Evolutionary conservation across 345 rosid genomes (phyloP), one percentile per base, ranked within the genome.

Genomic region (Arabis hirsuta): DNA sequence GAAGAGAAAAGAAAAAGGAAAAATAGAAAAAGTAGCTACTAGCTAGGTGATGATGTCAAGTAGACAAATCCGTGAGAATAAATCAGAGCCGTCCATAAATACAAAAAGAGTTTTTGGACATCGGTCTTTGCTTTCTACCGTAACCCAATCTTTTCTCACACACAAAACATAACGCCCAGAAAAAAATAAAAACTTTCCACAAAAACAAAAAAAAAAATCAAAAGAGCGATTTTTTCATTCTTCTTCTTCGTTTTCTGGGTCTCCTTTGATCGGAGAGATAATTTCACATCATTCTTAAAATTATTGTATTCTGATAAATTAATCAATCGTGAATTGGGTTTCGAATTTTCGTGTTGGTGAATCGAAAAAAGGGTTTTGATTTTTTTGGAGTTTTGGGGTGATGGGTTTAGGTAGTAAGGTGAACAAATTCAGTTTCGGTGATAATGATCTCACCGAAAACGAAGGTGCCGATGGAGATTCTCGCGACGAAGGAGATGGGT

Each of bases 391-490:
- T 72, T 55, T 70, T 72, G 52, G 59, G 56, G 63, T 73, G 43
- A 95, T 95, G 99, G 97, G 98, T 52, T 82, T 95, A 78, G 92
- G 94, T 50, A 81, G 69, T 56, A 77, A 78, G 34, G 65, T 54
- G 72, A 71, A 80, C 63, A 72, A 78, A 66, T 72, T 72, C 65
- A 61, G 20, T 71, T 76, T 71, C 65, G 80, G 76, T 2, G 89
- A 80, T 22, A 82, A 64, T 44, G 85, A 81, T 36, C 81, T 69
- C 69, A 82, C 66, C 29, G 89, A 81, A 29, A 86, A 82, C 3
- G 93, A 80, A 22, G 90, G 72, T 13, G 88, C 69, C 2, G 85
- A 74, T n/a, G 81, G 74, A 4, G 92, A 78, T 63, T 62, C 81
- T 55, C 78, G 78, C 19, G 70, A 59, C 26, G 79, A 71, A 16